Conservation (phyloP, 2,329 filamentous ascomycete species). For the Alternaria brassicae region DNA sequence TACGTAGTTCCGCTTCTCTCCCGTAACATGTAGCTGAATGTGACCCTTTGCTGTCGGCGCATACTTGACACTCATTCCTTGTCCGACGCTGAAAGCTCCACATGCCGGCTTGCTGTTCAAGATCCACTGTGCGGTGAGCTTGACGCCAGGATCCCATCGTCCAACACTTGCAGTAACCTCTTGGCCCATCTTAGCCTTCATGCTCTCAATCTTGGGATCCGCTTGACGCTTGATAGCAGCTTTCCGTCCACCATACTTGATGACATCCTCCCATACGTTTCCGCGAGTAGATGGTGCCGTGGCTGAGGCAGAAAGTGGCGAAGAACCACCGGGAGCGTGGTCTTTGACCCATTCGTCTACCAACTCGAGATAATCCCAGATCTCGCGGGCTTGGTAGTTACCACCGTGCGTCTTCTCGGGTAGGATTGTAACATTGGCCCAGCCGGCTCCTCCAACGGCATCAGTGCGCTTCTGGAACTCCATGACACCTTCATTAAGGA, state of each 20-base stretch:
- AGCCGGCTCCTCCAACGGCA: constrained; percentile 41
- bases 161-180: constrained; percentile 33
- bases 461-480: constrained; percentile 47
- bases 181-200: constrained; percentile 11
- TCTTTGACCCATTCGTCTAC: constrained; percentile 41
- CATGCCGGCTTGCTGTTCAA: constrained; percentile 34
- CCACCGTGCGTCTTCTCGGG: constrained; percentile 44
- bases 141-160: constrained; percentile 50
- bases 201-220: constrained; percentile 27
- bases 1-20: constrained; percentile 30
- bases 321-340: constrained; percentile 42
- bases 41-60: constrained; percentile 16
- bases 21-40: constrained; percentile 25
- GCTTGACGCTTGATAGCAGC: constrained; percentile 46
- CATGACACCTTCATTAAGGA: constrained; percentile 47
- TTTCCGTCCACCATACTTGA: constrained; percentile 40
- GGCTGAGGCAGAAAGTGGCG: constrained; percentile 30
- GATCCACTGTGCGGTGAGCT: constrained; percentile 45
- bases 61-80: constrained; percentile 29
- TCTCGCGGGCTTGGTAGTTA: constrained; percentile 40
- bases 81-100: constrained; percentile 32
- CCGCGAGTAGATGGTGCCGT: constrained; percentile 35
- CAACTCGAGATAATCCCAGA: constrained; percentile 48
- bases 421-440: constrained; percentile 50
- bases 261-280: constrained; percentile 47